phyloP scores from a whole-genome alignment of 495 filamentous ascomycete species.

The Penicillium cinerascens region DNA sequence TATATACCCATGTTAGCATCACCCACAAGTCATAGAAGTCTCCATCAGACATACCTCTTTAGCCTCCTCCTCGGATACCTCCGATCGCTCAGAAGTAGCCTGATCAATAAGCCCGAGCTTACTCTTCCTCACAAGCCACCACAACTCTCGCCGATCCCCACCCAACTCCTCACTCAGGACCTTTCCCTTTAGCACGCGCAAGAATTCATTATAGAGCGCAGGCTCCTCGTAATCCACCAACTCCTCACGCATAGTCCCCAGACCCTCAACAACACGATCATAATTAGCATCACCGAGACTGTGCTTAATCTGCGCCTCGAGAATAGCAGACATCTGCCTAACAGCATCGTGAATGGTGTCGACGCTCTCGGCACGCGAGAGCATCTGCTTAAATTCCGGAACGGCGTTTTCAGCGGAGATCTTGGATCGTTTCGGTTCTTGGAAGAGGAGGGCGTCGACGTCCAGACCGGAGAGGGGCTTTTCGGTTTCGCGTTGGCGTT shows the following conservation, averaged over 20 bases:
- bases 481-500: conserved; percentile 62
- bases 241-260: conserved; percentile 75
- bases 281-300: conserved; percentile 76
- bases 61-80: conserved; percentile 65
- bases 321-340: conserved; percentile 69
- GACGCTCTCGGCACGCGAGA: conserved; percentile 59
- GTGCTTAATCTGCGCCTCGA: conserved; percentile 63
- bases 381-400: conserved; percentile 84
- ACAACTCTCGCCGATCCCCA: conserved; percentile 80
- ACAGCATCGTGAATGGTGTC: conserved; percentile 62
- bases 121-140: conserved; percentile 65
- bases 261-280: conserved; percentile 67
- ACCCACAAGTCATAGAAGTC: conserved; percentile 1
- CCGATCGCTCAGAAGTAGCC: conserved; percentile 54
- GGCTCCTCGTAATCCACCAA: conserved; percentile 74
- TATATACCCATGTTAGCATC: conserved; percentile 15
- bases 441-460: conserved; percentile 68
- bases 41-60: conserved; percentile 48
- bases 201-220: conserved; percentile 69
- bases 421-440: conserved; percentile 52
- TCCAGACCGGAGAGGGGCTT: conserved; percentile 92
- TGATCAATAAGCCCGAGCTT: conserved; percentile 72
- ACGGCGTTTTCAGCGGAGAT: conserved; percentile 81
- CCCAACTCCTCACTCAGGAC: conserved; percentile 68
- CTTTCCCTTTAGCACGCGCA: conserved; percentile 67